Base-by-base conservation (phyloP, 2,329 filamentous ascomycete species). In the Boeremia lycopersici region DNA sequence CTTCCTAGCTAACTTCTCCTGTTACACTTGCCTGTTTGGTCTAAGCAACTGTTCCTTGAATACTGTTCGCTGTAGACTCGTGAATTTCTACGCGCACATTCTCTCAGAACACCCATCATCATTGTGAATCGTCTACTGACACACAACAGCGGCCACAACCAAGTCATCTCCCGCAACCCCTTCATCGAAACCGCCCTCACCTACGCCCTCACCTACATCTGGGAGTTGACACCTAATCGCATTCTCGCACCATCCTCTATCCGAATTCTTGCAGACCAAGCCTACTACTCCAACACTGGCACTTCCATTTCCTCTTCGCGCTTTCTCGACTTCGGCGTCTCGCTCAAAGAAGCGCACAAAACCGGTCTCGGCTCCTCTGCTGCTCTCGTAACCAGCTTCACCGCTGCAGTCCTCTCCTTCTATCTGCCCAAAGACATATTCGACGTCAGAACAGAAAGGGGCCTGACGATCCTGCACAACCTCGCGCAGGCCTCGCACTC, bases 341-440 rank as follows among this genome's bases (percentile, higher is more conserved):
- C 87, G 6, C 84, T 99, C 31, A 78, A 82, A 53, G 83, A 87
- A 59, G 93, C 93, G 13, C 89, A 97, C 82, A 99, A 99, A 80
- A 99, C 95, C 0, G 95, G 95, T 2, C 85, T 99, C 28, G 95
- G 95, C 54, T 97, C 93, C 10, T 97, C 93, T 1, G 95, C 95
- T 4, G 95, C 95, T 4, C 84, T 99, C 11, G 93, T 98, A 29
- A 98, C 95, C 1, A 83, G 93, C 35, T 85, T 99, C 35, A 91
- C 89, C 1, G 89, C 88, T 35, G 86, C 90, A 1, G 77, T 96
- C 2, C 83, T 96, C 28, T 78, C 81, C n/a, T 87, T 93, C 77
- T 93, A 93, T 78, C 82, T 93, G 17, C 84, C 86, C 3, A 61
- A 59, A 5, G 59, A 66, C 2, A 50, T 63, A 11, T 89, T 90